Percentiles rank a stretch among this genome's conserved stretches.
These are phyloP conservation scores for Beauveria brongniartii DNA, from an alignment of 2,329 filamentous ascomycete species.

Conservation along the genomic window DNA sequence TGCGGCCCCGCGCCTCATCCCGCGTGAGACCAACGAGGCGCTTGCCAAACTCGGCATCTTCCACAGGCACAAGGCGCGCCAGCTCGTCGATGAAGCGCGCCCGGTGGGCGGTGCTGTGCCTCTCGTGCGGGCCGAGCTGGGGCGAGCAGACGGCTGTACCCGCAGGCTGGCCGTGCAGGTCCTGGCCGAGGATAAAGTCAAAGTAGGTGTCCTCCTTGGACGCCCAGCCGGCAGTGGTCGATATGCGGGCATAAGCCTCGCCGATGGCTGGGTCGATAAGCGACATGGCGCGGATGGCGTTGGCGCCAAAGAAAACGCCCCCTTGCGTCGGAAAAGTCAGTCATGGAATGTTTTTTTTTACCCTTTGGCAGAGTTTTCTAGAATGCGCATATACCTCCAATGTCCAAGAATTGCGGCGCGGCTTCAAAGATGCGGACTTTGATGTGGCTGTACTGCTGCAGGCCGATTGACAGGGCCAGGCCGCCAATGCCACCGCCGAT, in stretches of 20 bases:
- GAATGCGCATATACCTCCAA: neutral
- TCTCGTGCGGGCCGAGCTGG: constrained; percentile 16
- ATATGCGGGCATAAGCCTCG: constrained; percentile 21
- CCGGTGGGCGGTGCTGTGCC: constrained; percentile 26
- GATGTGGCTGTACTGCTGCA: constrained; percentile 29
- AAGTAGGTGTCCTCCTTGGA: constrained; percentile 17
- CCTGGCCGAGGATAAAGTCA: constrained; percentile 14
- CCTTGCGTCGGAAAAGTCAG: constrained; percentile 18
- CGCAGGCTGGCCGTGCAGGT: neutral
- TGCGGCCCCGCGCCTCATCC: constrained; percentile 14
- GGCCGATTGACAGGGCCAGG: constrained; percentile 32
- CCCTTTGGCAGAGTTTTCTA: no score
- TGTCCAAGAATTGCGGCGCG: constrained; percentile 6
- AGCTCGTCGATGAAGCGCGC: constrained; percentile 33
- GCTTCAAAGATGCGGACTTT: constrained; percentile 17
- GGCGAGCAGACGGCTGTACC: constrained; percentile 1
- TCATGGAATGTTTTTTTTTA: neutral
- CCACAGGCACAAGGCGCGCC: constrained; percentile 28
- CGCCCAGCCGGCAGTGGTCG: constrained; percentile 21
- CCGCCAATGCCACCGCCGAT: constrained; percentile 42
- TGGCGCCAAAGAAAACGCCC: constrained; percentile 38
- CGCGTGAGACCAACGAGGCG: constrained; percentile 24
- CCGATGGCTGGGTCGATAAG: constrained; percentile 27
- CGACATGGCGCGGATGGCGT: constrained; percentile 34
- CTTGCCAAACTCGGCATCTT: constrained; percentile 26